These are phyloP conservation scores for Extremus antarcticus DNA, from an alignment of 495 filamentous ascomycete species.

Conservation along the genomic window DNA sequence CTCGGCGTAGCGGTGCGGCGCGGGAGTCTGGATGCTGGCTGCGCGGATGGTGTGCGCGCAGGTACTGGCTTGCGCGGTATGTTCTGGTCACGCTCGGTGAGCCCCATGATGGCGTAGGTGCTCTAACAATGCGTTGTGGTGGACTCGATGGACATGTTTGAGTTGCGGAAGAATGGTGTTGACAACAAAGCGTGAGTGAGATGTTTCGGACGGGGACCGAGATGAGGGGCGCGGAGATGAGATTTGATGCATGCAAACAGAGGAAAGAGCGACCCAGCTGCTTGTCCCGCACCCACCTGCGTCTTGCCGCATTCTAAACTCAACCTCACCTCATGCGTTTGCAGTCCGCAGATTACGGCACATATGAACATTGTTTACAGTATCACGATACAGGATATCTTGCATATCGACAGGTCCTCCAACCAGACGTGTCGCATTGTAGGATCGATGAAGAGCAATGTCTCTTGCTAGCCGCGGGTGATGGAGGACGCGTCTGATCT, in stretches of 20 bases:
- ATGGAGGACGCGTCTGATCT: too few relatives aligned
- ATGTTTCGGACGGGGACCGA: background rate
- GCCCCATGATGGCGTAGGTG: conserved; percentile 7
- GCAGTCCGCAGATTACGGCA: too few relatives aligned
- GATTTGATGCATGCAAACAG: background rate
- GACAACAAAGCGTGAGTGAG: background rate
- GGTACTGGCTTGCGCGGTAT: conserved; percentile 1
- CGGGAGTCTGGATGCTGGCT: conserved; percentile 6
- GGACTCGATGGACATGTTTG: background rate
- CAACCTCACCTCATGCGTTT: background rate
- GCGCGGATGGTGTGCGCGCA: background rate
- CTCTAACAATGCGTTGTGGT: background rate
- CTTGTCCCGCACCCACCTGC: background rate
- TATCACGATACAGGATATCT: too few relatives aligned
- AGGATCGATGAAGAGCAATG: too few relatives aligned
- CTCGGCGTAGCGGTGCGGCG: conserved; percentile 3
- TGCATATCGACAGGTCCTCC: too few relatives aligned
- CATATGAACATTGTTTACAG: too few relatives aligned
- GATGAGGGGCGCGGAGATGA: background rate
- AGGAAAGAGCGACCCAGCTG: background rate
- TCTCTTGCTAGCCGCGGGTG: too few relatives aligned
- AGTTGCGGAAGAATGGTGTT: background rate
- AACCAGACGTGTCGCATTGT: too few relatives aligned
- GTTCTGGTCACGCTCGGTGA: conserved; percentile 14
- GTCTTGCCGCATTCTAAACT: background rate